These are phyloP conservation scores for Rhizopus stolonifer DNA, from an alignment of 371 early-diverging fungal genomes.

Conservation along the genomic window DNA sequence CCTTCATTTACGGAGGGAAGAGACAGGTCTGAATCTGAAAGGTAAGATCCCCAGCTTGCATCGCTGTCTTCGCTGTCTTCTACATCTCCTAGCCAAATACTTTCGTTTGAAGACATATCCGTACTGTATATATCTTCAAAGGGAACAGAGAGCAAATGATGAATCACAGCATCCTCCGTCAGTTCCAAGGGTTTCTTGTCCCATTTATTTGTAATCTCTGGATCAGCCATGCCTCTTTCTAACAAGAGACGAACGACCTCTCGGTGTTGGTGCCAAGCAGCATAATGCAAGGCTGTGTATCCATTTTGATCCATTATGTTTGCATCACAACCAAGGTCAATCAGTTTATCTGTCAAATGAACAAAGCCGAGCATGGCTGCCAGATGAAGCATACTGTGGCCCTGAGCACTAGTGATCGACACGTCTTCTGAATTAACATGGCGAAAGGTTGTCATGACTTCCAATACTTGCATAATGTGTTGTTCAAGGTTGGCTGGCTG, in stretches of 20 bases:
- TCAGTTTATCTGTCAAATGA: slow-evolving; percentile 21
- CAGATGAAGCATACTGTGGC: slow-evolving; percentile 48
- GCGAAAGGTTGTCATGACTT: slow-evolving; percentile 42
- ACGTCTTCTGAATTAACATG: slow-evolving; percentile 35
- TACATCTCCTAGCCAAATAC: slow-evolving; percentile 29
- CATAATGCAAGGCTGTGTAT: slow-evolving; percentile 28
- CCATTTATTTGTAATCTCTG: slow-evolving; percentile 27
- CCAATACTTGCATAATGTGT: slow-evolving; percentile 43
- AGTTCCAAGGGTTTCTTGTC: slow-evolving; percentile 33
- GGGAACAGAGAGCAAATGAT: slow-evolving; percentile 16
- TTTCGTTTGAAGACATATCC: slow-evolving; percentile 1
- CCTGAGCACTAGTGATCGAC: slow-evolving; percentile 36
- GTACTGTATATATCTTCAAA: slow-evolving; percentile 20
- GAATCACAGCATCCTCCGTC: slow-evolving; percentile 20
- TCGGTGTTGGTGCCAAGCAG: slow-evolving; percentile 18
- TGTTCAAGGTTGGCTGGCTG: slow-evolving; percentile 19
- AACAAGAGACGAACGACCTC: slow-evolving; percentile 26
- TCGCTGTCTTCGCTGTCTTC: neutral
- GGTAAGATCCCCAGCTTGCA: neutral
- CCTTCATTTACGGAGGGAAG: slow-evolving; percentile 9
- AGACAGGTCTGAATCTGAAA: slow-evolving; percentile 31
- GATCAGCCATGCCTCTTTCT: slow-evolving; percentile 27
- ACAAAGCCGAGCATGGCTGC: slow-evolving; percentile 42
- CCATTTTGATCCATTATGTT: slow-evolving; percentile 37
- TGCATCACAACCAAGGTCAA: slow-evolving; percentile 33